phyloP scores from a whole-genome alignment of 2,329 filamentous ascomycete genomes.

The Venturiaceae sp. region DNA sequence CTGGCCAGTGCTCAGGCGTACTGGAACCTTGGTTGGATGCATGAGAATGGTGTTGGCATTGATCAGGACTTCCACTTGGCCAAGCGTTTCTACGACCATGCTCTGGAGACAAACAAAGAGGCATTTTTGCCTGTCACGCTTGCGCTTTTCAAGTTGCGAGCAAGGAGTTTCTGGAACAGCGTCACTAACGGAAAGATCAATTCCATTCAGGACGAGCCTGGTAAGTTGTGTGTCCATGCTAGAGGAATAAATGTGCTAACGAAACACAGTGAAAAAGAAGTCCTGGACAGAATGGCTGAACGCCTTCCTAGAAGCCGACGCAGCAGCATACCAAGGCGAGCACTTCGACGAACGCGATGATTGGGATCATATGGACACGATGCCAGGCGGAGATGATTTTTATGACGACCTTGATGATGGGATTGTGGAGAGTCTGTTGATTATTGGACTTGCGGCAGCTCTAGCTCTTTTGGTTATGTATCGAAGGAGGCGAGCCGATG shows the following conservation, averaged over 20 bases:
- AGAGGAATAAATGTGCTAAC: background rate
- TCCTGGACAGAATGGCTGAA: constrained; percentile 82
- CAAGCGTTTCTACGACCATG: constrained; percentile 91
- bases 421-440: constrained; percentile 73
- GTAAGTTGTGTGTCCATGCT: constrained; percentile 38
- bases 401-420: constrained; percentile 52
- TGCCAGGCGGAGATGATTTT: constrained; percentile 36
- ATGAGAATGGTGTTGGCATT: constrained; percentile 89
- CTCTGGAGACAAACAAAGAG: constrained; percentile 79
- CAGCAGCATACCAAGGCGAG: constrained; percentile 29
- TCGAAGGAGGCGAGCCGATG: constrained; percentile 36
- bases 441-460: constrained; percentile 65
- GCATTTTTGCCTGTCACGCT: constrained; percentile 89
- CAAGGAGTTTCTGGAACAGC: constrained; percentile 89
- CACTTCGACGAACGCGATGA: constrained; percentile 49
- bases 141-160: constrained; percentile 73
- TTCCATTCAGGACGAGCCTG: constrained; percentile 72
- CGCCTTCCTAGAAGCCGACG: constrained; percentile 62
- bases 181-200: constrained; percentile 86
- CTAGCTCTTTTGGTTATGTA: constrained; percentile 65
- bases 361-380: constrained; percentile 25
- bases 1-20: constrained; percentile 89
- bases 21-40: constrained; percentile 99
- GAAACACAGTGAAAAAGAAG: constrained; percentile 34
- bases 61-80: constrained; percentile 95